Evolutionary conservation across 2,329 filamentous ascomycete genomes (phyloP), one percentile per base, ranked within the genome.

Genomic region (Hymenoscyphus fructigenus): DNA sequence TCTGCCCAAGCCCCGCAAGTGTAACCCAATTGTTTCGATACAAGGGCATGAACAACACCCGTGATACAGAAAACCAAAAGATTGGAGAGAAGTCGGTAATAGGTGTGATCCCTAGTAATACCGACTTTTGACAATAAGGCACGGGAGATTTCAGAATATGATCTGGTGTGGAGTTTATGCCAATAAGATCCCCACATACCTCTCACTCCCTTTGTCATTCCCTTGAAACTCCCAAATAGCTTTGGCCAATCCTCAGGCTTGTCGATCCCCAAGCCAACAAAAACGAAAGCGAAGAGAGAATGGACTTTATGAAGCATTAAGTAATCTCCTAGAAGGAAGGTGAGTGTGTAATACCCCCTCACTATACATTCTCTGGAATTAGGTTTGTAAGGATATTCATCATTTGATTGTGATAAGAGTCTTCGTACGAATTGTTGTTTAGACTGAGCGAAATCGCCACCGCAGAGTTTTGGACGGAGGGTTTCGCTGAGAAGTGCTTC

Each of bases 91-190:
- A 23, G 44, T 26, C 44, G 44, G 9, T 23, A 50, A 23, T 5
- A 50, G 7, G 23, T 50, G 9, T 50, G 44, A 12, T 26, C 44
- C 0, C 7, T 50, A 3, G n/a, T 50, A 12, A 50, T 26, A 23
- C 44, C 44, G 7, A 50, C 12, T 23, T 50, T 50, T 3, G 20
- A 26, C 1, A 50, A 20, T 7, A 50, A 10, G 4, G 44, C 44
- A 10, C 44, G 9, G 12, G 44, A 50, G 23, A 20, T 50, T 12
- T 50, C 44, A 50, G 44, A 50, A 14, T 50, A 50, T 26, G 44
- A 20, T 50, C 44, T 50, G 44, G 44, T 50, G 44, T 50, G 44
- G 44, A 50, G 44, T 50, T 50, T 50, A 26, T 50, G 44, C 44
- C 44, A 50, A 50, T 50, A 50, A 14, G 10, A 20, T n/a, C 44